phyloP scores from a whole-genome alignment of 768 basidiomycete genomes.

The Tephrocybe rancida region DNA sequence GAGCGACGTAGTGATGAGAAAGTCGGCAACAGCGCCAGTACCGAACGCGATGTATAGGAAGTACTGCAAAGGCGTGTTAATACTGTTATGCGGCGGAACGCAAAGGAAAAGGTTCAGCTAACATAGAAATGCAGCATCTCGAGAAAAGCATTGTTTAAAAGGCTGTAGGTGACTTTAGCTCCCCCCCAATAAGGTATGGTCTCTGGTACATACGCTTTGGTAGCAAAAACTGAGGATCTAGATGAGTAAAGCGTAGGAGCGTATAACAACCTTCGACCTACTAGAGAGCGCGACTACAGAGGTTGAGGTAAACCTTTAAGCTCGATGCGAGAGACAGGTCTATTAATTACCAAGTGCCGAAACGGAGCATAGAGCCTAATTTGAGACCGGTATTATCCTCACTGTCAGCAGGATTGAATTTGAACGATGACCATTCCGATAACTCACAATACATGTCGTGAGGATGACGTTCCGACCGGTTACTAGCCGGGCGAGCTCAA shows the following conservation, averaged over 20 bases:
- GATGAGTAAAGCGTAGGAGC: too few relatives aligned
- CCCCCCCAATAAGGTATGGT: too few relatives aligned
- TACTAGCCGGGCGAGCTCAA: neutral
- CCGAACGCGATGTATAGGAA: constrained; percentile 1
- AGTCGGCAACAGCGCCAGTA: neutral
- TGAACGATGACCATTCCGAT: neutral
- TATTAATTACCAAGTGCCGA: neutral
- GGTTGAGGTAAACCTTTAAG: neutral
- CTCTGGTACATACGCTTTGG: constrained; percentile 1
- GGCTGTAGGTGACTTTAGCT: neutral
- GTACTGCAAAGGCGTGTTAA: too few relatives aligned
- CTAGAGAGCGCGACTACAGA: neutral
- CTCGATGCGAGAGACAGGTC: neutral
- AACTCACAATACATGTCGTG: constrained; percentile 4
- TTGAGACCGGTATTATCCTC: neutral
- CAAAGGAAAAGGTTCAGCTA: neutral
- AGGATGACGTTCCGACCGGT: neutral
- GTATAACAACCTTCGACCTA: too few relatives aligned
- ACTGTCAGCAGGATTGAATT: too few relatives aligned
- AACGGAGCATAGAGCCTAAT: neutral
- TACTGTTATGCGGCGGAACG: neutral
- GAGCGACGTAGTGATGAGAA: neutral
- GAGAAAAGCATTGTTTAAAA: neutral
- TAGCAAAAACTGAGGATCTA: neutral
- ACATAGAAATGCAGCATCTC: constrained; percentile 3